These are phyloP conservation scores for Fomes fomentarius DNA, from an alignment of 1,284 basidiomycete species.

Conservation along the genomic window DNA sequence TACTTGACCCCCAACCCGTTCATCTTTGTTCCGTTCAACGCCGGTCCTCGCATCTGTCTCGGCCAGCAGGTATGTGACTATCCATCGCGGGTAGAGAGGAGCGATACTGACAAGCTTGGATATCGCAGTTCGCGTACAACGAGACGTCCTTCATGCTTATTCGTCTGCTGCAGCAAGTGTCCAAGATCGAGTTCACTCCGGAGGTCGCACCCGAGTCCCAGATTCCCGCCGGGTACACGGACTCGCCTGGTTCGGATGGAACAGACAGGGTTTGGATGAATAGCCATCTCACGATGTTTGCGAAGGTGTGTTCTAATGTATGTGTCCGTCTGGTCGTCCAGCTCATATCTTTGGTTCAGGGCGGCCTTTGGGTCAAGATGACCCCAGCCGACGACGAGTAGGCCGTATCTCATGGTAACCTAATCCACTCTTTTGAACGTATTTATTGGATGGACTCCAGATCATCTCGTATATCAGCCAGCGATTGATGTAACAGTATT, in stretches of 20 bases:
- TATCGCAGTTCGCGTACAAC: constrained; percentile 64
- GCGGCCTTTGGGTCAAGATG: constrained; percentile 30
- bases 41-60: constrained; percentile 51
- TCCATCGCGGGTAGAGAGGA: too few species aligned
- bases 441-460: neutral
- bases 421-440: neutral
- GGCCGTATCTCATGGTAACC: neutral
- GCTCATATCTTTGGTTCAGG: constrained; percentile 5
- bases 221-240: constrained; percentile 21
- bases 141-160: constrained; percentile 70
- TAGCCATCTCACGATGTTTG: constrained; percentile 58
- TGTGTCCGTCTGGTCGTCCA: neutral
- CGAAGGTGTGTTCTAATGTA: constrained; percentile 35
- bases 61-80: constrained; percentile 47
- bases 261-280: constrained; percentile 55
- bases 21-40: constrained; percentile 54
- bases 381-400: constrained; percentile 11
- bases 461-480: too few species aligned
- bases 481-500: too few species aligned
- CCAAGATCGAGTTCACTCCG: constrained; percentile 44
- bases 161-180: constrained; percentile 63
- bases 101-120: neutral
- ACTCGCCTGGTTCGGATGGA: constrained; percentile 38
- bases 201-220: constrained; percentile 40
- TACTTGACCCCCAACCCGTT: constrained; percentile 45